Percentiles rank a stretch among this genome's conserved stretches.
Conservation (phyloP, 1,139 yeast genomes). For the Kurtzmaniella quercitrusa region DNA sequence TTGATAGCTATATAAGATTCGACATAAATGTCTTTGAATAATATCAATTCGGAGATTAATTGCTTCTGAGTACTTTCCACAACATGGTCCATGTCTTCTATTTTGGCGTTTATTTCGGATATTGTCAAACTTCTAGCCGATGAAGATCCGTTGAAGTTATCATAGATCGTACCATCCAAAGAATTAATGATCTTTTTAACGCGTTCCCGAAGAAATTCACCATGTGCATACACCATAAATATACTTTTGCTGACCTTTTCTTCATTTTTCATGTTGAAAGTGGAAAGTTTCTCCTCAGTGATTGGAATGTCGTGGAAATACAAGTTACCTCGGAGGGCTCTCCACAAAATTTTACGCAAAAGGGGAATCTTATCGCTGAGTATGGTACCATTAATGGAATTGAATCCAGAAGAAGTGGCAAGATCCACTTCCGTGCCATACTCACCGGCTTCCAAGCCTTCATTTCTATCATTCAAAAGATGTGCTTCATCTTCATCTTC, state of each 20-base stretch:
- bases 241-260: slow-evolving; percentile 60
- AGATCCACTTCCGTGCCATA: slow-evolving; percentile 18
- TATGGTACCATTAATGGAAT: slow-evolving; percentile 49
- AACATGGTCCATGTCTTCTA: slow-evolving; percentile 49
- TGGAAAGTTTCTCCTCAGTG: slow-evolving; percentile 30
- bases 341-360: slow-evolving; percentile 51
- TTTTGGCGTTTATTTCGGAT: slow-evolving; percentile 53
- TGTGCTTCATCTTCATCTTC: slow-evolving; percentile 34
- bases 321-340: slow-evolving; percentile 52
- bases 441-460: slow-evolving; percentile 29
- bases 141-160: slow-evolving; percentile 55
- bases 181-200: slow-evolving; percentile 78
- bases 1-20: slow-evolving; percentile 43
- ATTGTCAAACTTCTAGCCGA: slow-evolving; percentile 52
- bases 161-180: slow-evolving; percentile 73
- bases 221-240: slow-evolving; percentile 86
- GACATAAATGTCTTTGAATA: slow-evolving; percentile 54
- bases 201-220: slow-evolving; percentile 62
- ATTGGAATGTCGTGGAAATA: slow-evolving; percentile 49
- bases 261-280: slow-evolving; percentile 8
- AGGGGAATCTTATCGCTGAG: slow-evolving; percentile 40
- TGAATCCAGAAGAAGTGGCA: slow-evolving; percentile 49
- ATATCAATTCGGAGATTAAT: slow-evolving; percentile 65
- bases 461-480: slow-evolving; percentile 23
- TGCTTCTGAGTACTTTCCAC: slow-evolving; percentile 68